Evolutionary conservation across 352 stramenopile species (phyloP).

Genomic region (Phytophthora uliginosa): DNA sequence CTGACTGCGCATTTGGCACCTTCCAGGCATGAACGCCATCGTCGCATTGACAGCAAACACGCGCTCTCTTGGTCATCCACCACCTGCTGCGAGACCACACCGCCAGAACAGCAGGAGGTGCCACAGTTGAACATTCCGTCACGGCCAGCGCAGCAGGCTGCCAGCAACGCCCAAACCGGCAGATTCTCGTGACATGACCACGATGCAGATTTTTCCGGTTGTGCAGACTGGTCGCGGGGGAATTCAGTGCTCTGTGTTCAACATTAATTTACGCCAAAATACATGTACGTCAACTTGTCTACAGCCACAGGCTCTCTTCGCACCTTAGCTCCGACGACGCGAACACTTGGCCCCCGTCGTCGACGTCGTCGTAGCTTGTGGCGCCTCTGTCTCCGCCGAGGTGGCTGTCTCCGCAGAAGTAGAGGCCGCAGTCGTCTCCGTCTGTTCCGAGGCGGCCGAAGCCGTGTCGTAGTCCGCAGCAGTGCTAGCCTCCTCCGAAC

Average conservation of each 20-base stretch:
- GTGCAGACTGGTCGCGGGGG: background rate
- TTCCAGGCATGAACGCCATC: too few species aligned
- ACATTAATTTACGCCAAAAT: constrained; percentile 28
- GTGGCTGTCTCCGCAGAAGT: constrained; percentile 15
- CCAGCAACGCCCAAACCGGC: background rate
- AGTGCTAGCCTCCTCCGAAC: constrained; percentile 21
- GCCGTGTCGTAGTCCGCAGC: constrained; percentile 25
- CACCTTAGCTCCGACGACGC: constrained; percentile 28
- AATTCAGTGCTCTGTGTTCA: constrained; percentile 12
- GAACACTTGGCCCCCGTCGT: constrained; percentile 23
- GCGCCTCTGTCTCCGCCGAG: constrained; percentile 23
- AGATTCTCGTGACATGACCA: background rate
- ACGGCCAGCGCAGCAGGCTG: constrained; percentile 1
- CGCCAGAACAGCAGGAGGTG: constrained; percentile 11
- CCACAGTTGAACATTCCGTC: constrained; percentile 2
- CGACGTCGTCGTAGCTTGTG: constrained; percentile 10
- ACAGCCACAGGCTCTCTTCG: background rate
- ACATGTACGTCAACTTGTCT: background rate
- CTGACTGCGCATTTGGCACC: too few species aligned
- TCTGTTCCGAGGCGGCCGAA: constrained; percentile 11
- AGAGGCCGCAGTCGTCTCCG: constrained; percentile 12
- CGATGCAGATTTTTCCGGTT: background rate
- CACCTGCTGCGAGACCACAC: constrained; percentile 7
- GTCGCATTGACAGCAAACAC: too few species aligned
- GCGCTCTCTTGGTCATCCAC: constrained; percentile 18